Evolutionary conservation across 345 rosid species (phyloP), one percentile per base, ranked within the genome.

Genomic region (Gossypium australe): DNA sequence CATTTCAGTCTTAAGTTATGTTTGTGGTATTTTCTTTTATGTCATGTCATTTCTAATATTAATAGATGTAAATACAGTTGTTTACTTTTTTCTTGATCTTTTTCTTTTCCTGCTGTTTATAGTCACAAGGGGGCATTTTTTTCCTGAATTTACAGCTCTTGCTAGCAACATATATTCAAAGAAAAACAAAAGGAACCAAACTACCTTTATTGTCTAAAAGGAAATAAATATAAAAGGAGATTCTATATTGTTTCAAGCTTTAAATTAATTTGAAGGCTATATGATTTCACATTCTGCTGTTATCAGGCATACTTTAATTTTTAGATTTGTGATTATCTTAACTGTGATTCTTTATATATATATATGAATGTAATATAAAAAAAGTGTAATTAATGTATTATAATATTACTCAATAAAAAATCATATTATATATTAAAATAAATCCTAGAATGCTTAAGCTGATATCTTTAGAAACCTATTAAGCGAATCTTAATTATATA

Each of bases 231-330:
- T 27, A 72, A 49, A 17, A 45, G 67, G 71, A 60, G 61, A 64
- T 73, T 72, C 41, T 69, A 67, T 63, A 4, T 68, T n/a, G 65
- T 51, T 75, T 73, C 79, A 43, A 72, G n/a, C 47, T 56, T 70
- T 45, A 29, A 58, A 4, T 52, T 67, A 47, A 7, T 48, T 24
- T 47, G 29, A 43, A 71, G 71, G 70, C 57, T 41, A 16, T 18
- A 12, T 49, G 48, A 59, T 82, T 75, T 75, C 75, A 75, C 72
- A 72, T 67, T 73, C 17, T 47, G 49, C 58, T 77, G 20, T 53
- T 22, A 55, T n/a, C 24, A 47, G 20, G 2, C 4, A 9, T 67
- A 67, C 41, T 43, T 65, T 65, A 41, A 22, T 3, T 47, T 27
- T 67, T 7, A 51, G 41, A 34, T 34, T 34, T 5, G 41, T 34